phyloP scores from a whole-genome alignment of 2,329 filamentous ascomycete genomes.

The Arthroderma uncinatum region DNA sequence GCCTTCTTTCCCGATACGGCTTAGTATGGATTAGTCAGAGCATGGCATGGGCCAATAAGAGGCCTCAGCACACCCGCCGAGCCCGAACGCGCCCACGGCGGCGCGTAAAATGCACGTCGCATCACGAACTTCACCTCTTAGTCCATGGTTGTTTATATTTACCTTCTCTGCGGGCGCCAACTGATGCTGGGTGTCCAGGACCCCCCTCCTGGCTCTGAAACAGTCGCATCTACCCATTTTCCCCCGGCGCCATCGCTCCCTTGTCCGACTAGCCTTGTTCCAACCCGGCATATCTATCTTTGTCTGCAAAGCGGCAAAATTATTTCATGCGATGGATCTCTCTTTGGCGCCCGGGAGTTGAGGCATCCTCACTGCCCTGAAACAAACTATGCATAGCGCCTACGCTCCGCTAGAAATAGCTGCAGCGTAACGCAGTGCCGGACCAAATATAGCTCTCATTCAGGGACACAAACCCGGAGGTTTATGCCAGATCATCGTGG shows the following conservation, averaged over 20 bases:
- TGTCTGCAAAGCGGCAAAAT: not conserved
- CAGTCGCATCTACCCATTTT: not conserved
- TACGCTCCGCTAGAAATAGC: not conserved
- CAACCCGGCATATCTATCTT: not conserved
- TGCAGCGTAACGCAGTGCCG: not conserved
- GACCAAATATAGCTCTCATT: not conserved
- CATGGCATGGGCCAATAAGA: slow-evolving; percentile 9
- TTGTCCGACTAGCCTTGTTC: not conserved
- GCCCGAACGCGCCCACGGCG: slow-evolving; percentile 8
- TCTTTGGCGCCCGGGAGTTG: slow-evolving; percentile 1
- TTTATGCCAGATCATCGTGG: not conserved
- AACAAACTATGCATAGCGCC: not conserved
- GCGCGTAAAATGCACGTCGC: not conserved
- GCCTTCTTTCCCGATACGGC: not conserved
- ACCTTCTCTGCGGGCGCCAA: not conserved
- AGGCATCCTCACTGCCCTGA: not conserved
- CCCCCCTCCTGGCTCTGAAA: not conserved
- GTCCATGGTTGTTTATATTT: not conserved
- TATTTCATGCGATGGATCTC: slow-evolving; percentile 7
- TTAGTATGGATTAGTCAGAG: not conserved
- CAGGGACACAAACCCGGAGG: not conserved
- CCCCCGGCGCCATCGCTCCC: not conserved
- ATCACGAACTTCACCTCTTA: not conserved
- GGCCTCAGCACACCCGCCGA: slow-evolving; percentile 5
- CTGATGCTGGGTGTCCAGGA: not conserved